phyloP scores from a whole-genome alignment of 78 protist species.

The slime mould (Dictyostelium discoideum) region dicty_2.7 NC_007090.3:5310001-5310500 shows the following conservation, averaged over 20 bases:
- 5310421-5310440: background rate
- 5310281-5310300: background rate
- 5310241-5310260: background rate
- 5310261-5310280: background rate
- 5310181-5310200: background rate
- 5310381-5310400: background rate
- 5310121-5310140: background rate
- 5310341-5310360: background rate
- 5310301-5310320: background rate
- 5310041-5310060: slow-evolving; percentile 7
- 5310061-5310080: slow-evolving; percentile 4
- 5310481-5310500: too few species aligned
- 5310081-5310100: background rate
- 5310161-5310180: background rate
- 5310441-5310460: too few species aligned
- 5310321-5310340: slow-evolving; percentile 9
- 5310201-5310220: background rate
- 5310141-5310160: background rate
- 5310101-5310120: background rate
- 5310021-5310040: slow-evolving; percentile 29
- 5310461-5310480: too few species aligned
- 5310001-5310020: slow-evolving; percentile 2
- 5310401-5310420: background rate
- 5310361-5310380: background rate
- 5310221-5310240: background rate